A percentile compares a stretch with the other conserved stretches of the same genome.
These are phyloP conservation scores for Cadophora sp. DNA, from an alignment of 2,329 filamentous ascomycete species.

Conservation along the genomic window DNA sequence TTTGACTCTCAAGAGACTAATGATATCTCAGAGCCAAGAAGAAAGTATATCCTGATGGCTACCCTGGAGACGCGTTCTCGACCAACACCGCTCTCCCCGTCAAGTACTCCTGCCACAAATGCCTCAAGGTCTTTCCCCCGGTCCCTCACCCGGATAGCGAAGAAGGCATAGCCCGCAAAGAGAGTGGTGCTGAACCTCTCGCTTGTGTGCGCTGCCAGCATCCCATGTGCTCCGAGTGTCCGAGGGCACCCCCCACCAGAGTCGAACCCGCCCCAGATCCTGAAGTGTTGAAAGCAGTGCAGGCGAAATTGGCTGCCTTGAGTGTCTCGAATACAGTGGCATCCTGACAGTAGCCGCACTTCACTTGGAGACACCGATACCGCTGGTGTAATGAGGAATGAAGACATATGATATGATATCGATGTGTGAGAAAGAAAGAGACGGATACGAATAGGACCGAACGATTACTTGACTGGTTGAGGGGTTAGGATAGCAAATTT, in stretches of 20 bases:
- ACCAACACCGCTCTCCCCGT: slow-evolving; percentile 49
- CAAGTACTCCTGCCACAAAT: slow-evolving; percentile 67
- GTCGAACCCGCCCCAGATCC: slow-evolving; percentile 68
- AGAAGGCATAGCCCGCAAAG: slow-evolving; percentile 25
- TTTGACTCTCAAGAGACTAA: slow-evolving; percentile 24
- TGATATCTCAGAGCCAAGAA: slow-evolving; percentile 61
- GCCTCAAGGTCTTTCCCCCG: slow-evolving; percentile 62
- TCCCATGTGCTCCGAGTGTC: slow-evolving; percentile 64
- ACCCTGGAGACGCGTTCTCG: slow-evolving; percentile 63
- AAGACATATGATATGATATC: slow-evolving; percentile 10
- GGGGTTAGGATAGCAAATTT: not conserved
- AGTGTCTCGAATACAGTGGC: slow-evolving; percentile 20
- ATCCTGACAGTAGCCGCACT: not conserved
- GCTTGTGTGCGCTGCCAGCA: slow-evolving; percentile 67
- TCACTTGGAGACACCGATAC: not conserved
- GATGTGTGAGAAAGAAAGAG: slow-evolving; percentile 7
- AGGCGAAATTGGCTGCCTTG: slow-evolving; percentile 56
- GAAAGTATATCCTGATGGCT: slow-evolving; percentile 72
- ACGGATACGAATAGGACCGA: not conserved
- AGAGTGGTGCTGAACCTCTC: slow-evolving; percentile 40
- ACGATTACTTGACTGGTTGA: not conserved
- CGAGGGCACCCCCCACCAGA: slow-evolving; percentile 53
- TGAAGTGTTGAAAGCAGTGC: slow-evolving; percentile 62
- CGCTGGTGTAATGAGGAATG: slow-evolving; percentile 7
- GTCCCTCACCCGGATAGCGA: slow-evolving; percentile 32